Conservation (phyloP, 148 eudicot species). For the Spergularia bocconei region DNA sequence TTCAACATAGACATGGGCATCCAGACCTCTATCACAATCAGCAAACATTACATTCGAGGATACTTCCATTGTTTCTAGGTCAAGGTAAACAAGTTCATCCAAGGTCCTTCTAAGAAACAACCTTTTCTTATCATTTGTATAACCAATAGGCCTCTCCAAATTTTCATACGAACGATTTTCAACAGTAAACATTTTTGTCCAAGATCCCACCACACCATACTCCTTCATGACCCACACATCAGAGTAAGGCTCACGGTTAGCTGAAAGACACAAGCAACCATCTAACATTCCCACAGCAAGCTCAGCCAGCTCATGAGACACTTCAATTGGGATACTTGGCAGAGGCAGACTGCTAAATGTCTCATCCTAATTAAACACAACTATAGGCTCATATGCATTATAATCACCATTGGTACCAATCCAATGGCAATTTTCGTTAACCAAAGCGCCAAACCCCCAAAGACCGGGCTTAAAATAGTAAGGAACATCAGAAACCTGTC, state of each 20-base stretch:
- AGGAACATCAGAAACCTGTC: neutral
- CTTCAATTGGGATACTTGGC: neutral
- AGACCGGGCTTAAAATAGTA: neutral
- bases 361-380: neutral
- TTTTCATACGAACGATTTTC: neutral
- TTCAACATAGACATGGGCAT: slow-evolving; percentile 10
- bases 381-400: neutral
- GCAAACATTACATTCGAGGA: neutral
- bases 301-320: neutral
- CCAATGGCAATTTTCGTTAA: neutral
- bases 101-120: neutral
- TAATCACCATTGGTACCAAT: neutral
- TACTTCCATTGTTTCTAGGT: slow-evolving; percentile 13
- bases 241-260: neutral
- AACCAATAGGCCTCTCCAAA: slow-evolving; percentile 6
- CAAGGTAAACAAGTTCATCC: neutral
- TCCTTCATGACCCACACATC: slow-evolving; percentile 16
- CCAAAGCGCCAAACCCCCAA: neutral
- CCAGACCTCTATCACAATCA: neutral
- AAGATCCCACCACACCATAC: slow-evolving; percentile 11
- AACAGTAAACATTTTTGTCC: slow-evolving; percentile 1
- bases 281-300: neutral
- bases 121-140: neutral
- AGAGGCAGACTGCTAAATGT: neutral
- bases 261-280: slow-evolving; percentile 12